Base-by-base conservation (phyloP, 495 filamentous ascomycete genomes). In the Hypoxylon fragiforme region DNA sequence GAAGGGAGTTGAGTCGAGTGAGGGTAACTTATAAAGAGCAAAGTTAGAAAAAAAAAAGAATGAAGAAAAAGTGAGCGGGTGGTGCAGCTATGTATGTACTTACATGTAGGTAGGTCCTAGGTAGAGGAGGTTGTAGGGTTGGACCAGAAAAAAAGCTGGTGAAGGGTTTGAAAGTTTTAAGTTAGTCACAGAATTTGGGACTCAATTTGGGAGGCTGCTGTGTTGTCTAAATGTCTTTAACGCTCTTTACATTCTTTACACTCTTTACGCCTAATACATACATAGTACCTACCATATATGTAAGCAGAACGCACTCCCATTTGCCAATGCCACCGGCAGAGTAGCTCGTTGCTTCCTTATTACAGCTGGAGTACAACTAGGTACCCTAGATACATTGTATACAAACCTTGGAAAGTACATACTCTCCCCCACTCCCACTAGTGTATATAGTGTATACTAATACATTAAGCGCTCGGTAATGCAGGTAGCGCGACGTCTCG, bases 261-360 rank as follows among this genome's bases (percentile, higher is more conserved):
- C n/a, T n/a, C n/a, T n/a, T n/a, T n/a, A n/a, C n/a, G n/a, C n/a
- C n/a, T n/a, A n/a, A n/a, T n/a, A n/a, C n/a, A n/a, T n/a, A n/a
- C n/a, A n/a, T n/a, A n/a, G n/a, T n/a, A n/a, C n/a, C n/a, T n/a
- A n/a, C n/a, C n/a, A n/a, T n/a, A n/a, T n/a, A n/a, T n/a, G n/a
- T n/a, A n/a, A n/a, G 57, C 57, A 60, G 30, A 14, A 50, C 45
- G 41, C 50, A 24, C 24, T 60, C 57, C 57, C 50, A 60, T 60
- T 60, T 60, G 57, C 21, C 57, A 60, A 60, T 60, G 57, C 57
- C 42, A 36, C 36, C 50, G 35, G 50, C n/a, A n/a, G n/a, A n/a
- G n/a, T n/a, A n/a, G n/a, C 48, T n/a, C n/a, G n/a, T n/a, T n/a
- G n/a, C n/a, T n/a, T n/a, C n/a, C n/a, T n/a, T n/a, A n/a, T n/a